Evolutionary conservation across 2,329 filamentous ascomycete species (phyloP), one percentile per base, ranked within the genome.

Genomic region (Alternaria solani): DNA sequence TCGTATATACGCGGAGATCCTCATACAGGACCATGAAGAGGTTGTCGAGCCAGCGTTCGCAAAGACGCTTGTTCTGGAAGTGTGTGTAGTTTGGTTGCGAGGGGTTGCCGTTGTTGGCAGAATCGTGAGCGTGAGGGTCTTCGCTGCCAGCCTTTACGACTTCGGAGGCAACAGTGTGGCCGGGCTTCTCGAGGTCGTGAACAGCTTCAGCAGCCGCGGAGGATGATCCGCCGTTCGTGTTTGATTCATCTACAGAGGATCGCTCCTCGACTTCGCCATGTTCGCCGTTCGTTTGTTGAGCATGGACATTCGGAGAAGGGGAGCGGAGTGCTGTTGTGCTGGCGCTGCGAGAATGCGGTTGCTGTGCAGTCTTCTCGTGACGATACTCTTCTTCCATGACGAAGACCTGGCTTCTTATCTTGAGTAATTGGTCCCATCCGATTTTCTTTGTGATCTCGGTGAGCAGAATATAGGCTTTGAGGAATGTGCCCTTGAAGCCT

Each of bases 381-480:
- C 95, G 89, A 76, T 99, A 99, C 78, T 99, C 95, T 74, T 99
- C 95, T 78, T 99, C 95, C 95, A 99, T 99, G 49, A 99, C 95
- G 71, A 99, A 99, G 1, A 99, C 95, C 64, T 94, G 94, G 81
- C 94, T 98, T 68, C 95, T 88, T 72, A 96, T 97, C 79, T 93
- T 96, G 52, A 99, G 83, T 23, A 99, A 85, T 75, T 97, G 93
- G 71, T 99, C 95, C 95, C 95, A 99, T 39, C 95, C 95, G 70
- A 99, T 97, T 79, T 95, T 94, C 62, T 93, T 90, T 0, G 94
- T 96, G 83, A 99, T 94, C 76, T 97, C 94, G 0, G 95, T 98
- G 63, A 99, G 84, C 34, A 99, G 90, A 65, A 89, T 89, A 81
- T 99, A 99, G 1, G 95, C 95, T 75, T 97, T 92, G 73, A 95